These are phyloP conservation scores for Phytophthora palmivora DNA, from an alignment of 352 stramenopile species.

Conservation along the genomic window DNA sequence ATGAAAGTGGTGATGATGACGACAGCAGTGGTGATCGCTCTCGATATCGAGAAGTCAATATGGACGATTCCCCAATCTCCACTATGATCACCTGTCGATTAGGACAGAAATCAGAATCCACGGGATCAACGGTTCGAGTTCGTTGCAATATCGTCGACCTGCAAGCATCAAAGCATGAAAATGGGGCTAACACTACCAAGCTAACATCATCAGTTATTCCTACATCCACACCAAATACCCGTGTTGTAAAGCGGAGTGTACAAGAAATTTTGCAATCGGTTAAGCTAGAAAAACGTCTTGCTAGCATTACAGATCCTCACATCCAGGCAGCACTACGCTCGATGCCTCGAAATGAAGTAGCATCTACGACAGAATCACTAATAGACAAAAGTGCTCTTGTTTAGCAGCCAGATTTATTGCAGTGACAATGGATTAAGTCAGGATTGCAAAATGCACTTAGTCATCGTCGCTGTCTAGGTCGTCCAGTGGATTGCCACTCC, in stretches of 20 bases:
- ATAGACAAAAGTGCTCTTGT: slow-evolving; percentile 33
- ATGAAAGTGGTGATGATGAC: slow-evolving; percentile 28
- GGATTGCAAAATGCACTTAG: slow-evolving; percentile 26
- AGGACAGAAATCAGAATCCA: slow-evolving; percentile 49
- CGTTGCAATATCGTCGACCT: slow-evolving; percentile 48
- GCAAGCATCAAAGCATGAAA: slow-evolving; percentile 6
- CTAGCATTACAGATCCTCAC: slow-evolving; percentile 26
- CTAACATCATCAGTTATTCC: neutral
- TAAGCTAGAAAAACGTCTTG: slow-evolving; percentile 51
- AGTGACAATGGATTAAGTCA: slow-evolving; percentile 4
- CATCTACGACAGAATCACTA: slow-evolving; percentile 34
- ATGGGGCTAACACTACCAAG: neutral
- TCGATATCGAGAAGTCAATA: slow-evolving; percentile 9
- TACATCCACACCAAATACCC: slow-evolving; percentile 10
- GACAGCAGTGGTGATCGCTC: neutral
- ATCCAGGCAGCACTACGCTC: slow-evolving; percentile 20
- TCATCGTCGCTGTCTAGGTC: slow-evolving; percentile 93
- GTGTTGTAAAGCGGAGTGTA: slow-evolving; percentile 73
- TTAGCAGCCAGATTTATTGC: slow-evolving; percentile 12
- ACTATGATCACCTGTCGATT: slow-evolving; percentile 38
- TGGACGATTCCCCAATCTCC: slow-evolving; percentile 20
- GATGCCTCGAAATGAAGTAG: slow-evolving; percentile 2
- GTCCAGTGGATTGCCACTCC: slow-evolving; percentile 92
- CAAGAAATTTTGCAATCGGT: slow-evolving; percentile 74
- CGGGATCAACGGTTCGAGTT: slow-evolving; percentile 46